Percentiles rank a stretch among this genome's conserved stretches.
phyloP scores from a whole-genome alignment of 805 yeast genomes.

The Saccharomycopsis sp. region DNA sequence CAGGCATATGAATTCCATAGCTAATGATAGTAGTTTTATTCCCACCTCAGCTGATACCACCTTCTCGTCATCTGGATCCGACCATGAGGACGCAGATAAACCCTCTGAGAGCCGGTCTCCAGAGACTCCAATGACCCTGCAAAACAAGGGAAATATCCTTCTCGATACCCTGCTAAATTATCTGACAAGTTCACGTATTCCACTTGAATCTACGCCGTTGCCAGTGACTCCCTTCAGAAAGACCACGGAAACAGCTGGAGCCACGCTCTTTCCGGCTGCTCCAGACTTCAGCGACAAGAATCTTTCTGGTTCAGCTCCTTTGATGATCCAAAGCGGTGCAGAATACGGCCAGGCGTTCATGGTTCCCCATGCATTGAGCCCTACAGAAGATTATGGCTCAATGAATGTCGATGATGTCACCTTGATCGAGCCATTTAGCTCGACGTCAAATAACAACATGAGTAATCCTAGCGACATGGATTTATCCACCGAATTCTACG shows the following conservation, averaged over 20 bases:
- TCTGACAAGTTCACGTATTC: neutral
- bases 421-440: neutral
- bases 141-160: neutral
- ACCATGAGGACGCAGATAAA: neutral
- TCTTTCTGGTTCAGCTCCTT: neutral
- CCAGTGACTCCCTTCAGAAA: neutral
- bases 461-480: neutral
- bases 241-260: neutral
- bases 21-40: neutral
- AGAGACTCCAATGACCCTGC: neutral
- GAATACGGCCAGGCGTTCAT: neutral
- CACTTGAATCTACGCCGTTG: neutral
- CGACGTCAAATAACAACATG: neutral
- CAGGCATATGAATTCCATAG: slow-evolving; percentile 4
- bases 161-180: neutral
- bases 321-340: neutral
- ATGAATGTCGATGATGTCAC: neutral
- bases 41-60: neutral
- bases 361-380: neutral
- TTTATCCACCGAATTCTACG: neutral
- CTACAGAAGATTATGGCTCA: neutral
- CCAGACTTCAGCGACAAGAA: neutral
- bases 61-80: neutral
- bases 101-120: neutral
- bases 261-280: neutral